Evolutionary conservation across 2,329 filamentous ascomycete genomes (phyloP).

Genomic region (Metarhizium guizhouense): DNA sequence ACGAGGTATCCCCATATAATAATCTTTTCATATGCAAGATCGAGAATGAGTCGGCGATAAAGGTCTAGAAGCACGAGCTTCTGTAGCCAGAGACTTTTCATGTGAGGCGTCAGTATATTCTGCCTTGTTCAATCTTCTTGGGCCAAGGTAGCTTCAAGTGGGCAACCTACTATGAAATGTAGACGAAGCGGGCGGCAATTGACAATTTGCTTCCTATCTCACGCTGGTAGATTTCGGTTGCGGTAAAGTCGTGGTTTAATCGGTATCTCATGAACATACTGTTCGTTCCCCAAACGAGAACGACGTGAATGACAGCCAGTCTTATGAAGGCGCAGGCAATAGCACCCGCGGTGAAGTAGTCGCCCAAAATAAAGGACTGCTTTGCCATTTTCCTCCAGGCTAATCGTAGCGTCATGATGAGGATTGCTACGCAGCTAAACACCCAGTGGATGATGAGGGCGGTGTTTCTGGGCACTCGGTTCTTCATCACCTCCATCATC

Average conservation of each 20-base stretch:
- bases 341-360: slow-evolving; percentile 27
- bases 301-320: slow-evolving; percentile 22
- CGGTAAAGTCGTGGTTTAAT: slow-evolving; percentile 16
- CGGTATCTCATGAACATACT: slow-evolving; percentile 19
- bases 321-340: slow-evolving; percentile 21
- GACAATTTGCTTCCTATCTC: slow-evolving; percentile 25
- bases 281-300: slow-evolving; percentile 26
- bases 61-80: slow-evolving; percentile 19
- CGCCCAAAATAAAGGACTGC: slow-evolving; percentile 13
- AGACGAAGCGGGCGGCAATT: slow-evolving; percentile 22
- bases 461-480: slow-evolving; percentile 7
- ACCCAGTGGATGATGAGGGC: slow-evolving; percentile 15
- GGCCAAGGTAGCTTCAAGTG: background rate
- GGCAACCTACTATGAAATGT: slow-evolving; percentile 25
- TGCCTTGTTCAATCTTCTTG: background rate
- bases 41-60: slow-evolving; percentile 15
- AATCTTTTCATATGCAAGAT: slow-evolving; percentile 14
- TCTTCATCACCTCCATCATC: slow-evolving; percentile 7
- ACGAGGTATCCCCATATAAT: slow-evolving; percentile 17
- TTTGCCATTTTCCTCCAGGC: slow-evolving; percentile 11
- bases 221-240: slow-evolving; percentile 21
- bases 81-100: slow-evolving; percentile 18
- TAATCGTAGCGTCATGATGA: slow-evolving; percentile 13
- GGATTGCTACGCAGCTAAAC: slow-evolving; percentile 15
- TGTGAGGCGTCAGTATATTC: background rate